Percentiles rank a stretch among this genome's conserved stretches.
phyloP scores from a whole-genome alignment of 129 eudicot genomes.

The Smallanthus sonchifolius region DNA sequence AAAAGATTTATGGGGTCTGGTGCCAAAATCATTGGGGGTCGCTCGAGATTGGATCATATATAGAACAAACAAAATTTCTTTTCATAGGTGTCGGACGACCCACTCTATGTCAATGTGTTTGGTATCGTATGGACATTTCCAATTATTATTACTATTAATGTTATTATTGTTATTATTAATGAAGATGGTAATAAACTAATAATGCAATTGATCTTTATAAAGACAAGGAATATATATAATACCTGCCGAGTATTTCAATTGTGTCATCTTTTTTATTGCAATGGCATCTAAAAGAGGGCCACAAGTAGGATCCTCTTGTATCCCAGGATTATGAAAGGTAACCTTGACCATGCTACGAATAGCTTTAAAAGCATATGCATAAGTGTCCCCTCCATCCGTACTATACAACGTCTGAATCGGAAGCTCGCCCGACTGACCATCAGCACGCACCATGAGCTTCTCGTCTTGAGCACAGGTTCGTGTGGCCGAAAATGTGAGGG shows the following conservation, averaged over 20 bases:
- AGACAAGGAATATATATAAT: background rate
- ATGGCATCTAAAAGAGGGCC: conserved; percentile 57
- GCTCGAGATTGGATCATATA: too few relatives aligned
- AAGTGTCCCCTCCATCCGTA: conserved; percentile 51
- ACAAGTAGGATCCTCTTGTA: conserved; percentile 57
- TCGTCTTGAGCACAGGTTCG: conserved; percentile 62
- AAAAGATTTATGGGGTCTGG: too few relatives aligned
- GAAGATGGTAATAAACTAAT: too few relatives aligned
- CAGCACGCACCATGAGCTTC: conserved; percentile 33
- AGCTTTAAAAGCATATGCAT: conserved; percentile 51
- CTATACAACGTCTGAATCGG: conserved; percentile 51
- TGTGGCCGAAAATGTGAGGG: conserved; percentile 50
- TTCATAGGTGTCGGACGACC: too few relatives aligned
- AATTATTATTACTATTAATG: too few relatives aligned
- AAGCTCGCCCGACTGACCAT: conserved; percentile 36
- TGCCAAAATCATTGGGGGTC: too few relatives aligned
- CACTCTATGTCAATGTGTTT: too few relatives aligned
- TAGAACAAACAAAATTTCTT: too few relatives aligned
- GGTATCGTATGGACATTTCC: too few relatives aligned
- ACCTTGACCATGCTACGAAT: conserved; percentile 20
- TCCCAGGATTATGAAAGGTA: conserved; percentile 45
- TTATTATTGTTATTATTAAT: too few relatives aligned
- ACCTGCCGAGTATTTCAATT: conserved; percentile 32
- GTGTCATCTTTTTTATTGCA: conserved; percentile 45
- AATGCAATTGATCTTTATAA: too few relatives aligned